Conservation (phyloP, 1,284 basidiomycete species). For the Chondrostereum purpureum region DNA sequence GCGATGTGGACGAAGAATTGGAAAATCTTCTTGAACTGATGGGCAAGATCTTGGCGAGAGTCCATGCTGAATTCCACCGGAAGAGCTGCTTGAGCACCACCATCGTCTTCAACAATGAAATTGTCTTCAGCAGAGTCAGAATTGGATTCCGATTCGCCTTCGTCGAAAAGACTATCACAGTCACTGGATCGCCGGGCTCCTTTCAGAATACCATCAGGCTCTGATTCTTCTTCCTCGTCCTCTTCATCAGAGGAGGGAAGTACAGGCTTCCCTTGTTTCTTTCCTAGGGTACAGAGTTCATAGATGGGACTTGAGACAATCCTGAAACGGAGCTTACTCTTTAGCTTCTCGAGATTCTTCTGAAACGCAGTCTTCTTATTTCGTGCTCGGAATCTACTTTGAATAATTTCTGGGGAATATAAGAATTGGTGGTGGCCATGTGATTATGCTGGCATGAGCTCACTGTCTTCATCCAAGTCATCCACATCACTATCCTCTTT, state of each 20-base stretch:
- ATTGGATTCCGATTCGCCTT: conserved; percentile 23
- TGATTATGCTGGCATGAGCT: conserved; percentile 12
- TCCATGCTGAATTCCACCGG: conserved; percentile 75
- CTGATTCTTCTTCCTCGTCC: conserved; percentile 22
- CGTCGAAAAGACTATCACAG: conserved; percentile 31
- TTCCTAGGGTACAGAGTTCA: conserved; percentile 33
- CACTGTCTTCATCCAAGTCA: conserved; percentile 34
- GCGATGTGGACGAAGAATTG: conserved; percentile 81
- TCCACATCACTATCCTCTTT: conserved; percentile 20
- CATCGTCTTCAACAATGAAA: conserved; percentile 73
- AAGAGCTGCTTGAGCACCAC: conserved; percentile 38
- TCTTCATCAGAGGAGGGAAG: conserved; percentile 32
- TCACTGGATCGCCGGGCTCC: conserved; percentile 33
- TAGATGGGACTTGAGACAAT: not conserved
- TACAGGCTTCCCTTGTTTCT: conserved; percentile 38
- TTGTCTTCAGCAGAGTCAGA: conserved; percentile 33
- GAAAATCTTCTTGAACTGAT: conserved; percentile 81
- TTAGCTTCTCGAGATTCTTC: conserved; percentile 58
- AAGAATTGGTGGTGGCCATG: not conserved
- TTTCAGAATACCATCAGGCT: conserved; percentile 31
- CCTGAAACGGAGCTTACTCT: conserved; percentile 33
- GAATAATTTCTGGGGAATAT: conserved; percentile 46
- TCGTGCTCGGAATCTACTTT: conserved; percentile 54
- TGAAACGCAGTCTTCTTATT: conserved; percentile 55
- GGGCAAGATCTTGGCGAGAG: conserved; percentile 63